Conservation (phyloP, 2,329 filamentous ascomycete genomes). For the Thelonectria blattea region DNA sequence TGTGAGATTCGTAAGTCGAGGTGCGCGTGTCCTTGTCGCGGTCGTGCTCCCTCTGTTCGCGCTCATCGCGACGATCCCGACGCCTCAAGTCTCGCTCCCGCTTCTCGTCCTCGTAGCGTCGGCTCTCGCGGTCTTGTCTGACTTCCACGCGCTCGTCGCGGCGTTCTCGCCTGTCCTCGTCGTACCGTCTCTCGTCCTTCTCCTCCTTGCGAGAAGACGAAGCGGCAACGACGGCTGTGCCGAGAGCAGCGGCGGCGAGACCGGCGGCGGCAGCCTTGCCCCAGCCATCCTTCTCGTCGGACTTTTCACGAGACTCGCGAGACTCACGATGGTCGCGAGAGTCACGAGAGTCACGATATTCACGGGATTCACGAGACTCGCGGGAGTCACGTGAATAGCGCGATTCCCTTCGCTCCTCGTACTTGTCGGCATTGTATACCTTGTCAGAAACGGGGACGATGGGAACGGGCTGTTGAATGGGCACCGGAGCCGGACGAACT, state of each 20-base stretch:
- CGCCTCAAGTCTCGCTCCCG: slow-evolving; percentile 30
- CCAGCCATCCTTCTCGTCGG: slow-evolving; percentile 47
- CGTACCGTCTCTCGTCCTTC: slow-evolving; percentile 23
- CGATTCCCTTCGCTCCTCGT: slow-evolving; percentile 45
- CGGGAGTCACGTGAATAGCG: slow-evolving; percentile 55
- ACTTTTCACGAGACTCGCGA: slow-evolving; percentile 38
- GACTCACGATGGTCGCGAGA: slow-evolving; percentile 45
- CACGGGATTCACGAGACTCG: slow-evolving; percentile 45
- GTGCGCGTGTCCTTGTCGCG: slow-evolving; percentile 38
- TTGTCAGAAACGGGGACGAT: slow-evolving; percentile 73
- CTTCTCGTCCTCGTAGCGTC: slow-evolving; percentile 19
- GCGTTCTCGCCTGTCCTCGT: slow-evolving; percentile 20
- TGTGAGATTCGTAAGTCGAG: slow-evolving; percentile 37
- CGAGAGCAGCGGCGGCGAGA: slow-evolving; percentile 57
- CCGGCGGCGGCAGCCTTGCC: slow-evolving; percentile 54
- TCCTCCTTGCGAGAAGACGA: slow-evolving; percentile 32
- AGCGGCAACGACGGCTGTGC: slow-evolving; percentile 41
- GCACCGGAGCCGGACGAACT: slow-evolving; percentile 63
- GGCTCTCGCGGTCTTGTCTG: slow-evolving; percentile 27
- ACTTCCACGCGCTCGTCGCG: slow-evolving; percentile 28
- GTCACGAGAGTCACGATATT: slow-evolving; percentile 58
- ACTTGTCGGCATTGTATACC: slow-evolving; percentile 64
- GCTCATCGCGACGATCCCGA: slow-evolving; percentile 24
- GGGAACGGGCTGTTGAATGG: slow-evolving; percentile 86
- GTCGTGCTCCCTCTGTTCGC: slow-evolving; percentile 22